These are phyloP conservation scores for Hypoxylon cercidicola DNA, from an alignment of 495 filamentous ascomycete species.

Conservation along the genomic window DNA sequence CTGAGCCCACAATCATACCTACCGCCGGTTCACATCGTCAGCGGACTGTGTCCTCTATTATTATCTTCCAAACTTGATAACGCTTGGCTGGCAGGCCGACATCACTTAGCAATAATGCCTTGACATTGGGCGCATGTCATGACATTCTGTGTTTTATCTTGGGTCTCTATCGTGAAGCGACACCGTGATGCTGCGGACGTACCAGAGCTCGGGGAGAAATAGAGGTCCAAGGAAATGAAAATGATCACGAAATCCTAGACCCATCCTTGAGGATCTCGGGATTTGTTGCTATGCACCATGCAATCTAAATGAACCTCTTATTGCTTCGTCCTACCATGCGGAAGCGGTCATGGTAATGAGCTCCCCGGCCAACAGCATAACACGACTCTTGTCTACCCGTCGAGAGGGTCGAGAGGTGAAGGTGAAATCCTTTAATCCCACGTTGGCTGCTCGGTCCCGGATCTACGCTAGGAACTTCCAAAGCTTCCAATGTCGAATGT, in stretches of 20 bases:
- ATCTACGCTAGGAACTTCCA: constrained; percentile 37
- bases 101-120: constrained; percentile 19
- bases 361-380: constrained; percentile 37
- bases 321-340: constrained; percentile 39
- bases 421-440: constrained; percentile 23
- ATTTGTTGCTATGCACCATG: constrained; percentile 36
- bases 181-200: constrained; percentile 7
- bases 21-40: constrained; percentile 6
- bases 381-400: constrained; percentile 20
- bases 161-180: neutral
- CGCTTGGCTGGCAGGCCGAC: constrained; percentile 9
- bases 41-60: neutral
- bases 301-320: constrained; percentile 42
- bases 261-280: constrained; percentile 42
- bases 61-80: constrained; percentile 5
- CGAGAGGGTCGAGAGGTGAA: no score
- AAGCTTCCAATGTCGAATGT: constrained; percentile 21
- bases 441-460: constrained; percentile 33
- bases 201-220: neutral
- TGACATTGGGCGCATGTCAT: constrained; percentile 36
- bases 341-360: constrained; percentile 20
- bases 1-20: constrained; percentile 17
- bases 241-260: constrained; percentile 22
- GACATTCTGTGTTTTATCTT: constrained; percentile 34
- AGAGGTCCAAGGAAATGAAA: constrained; percentile 8